phyloP scores from a whole-genome alignment of 2,329 filamentous ascomycete genomes.

The Xylaria polymorpha region DNA sequence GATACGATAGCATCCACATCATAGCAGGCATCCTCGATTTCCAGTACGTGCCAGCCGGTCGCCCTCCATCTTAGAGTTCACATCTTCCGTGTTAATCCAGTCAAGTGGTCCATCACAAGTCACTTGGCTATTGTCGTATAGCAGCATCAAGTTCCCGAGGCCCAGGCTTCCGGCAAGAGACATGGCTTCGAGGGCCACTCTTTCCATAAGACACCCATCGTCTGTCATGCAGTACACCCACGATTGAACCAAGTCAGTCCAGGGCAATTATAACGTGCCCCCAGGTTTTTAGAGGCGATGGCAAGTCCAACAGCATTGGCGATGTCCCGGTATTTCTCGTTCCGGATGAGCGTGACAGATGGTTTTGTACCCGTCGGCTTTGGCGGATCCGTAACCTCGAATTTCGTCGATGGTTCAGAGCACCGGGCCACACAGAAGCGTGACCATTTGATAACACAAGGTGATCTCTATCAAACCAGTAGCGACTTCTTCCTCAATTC shows the following conservation, averaged over 20 bases:
- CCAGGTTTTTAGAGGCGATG: slow-evolving; percentile 62
- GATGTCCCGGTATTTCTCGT: slow-evolving; percentile 56
- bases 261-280: slow-evolving; percentile 61
- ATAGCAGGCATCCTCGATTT: slow-evolving; percentile 4
- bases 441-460: slow-evolving; percentile 12
- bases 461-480: slow-evolving; percentile 15
- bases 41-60: slow-evolving; percentile 6
- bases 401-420: slow-evolving; percentile 4
- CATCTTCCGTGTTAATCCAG: slow-evolving; percentile 12
- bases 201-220: slow-evolving; percentile 63
- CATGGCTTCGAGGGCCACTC: slow-evolving; percentile 65
- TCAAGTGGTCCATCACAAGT: slow-evolving; percentile 7
- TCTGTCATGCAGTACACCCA: slow-evolving; percentile 65
- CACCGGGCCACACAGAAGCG: neutral
- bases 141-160: neutral
- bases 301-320: slow-evolving; percentile 14
- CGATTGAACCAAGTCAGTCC: slow-evolving; percentile 61
- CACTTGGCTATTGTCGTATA: slow-evolving; percentile 16
- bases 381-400: slow-evolving; percentile 3
- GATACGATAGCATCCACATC: slow-evolving; percentile 5
- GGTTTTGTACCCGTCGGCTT: slow-evolving; percentile 48
- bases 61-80: slow-evolving; percentile 10
- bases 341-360: slow-evolving; percentile 65
- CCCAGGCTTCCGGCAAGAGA: slow-evolving; percentile 54
- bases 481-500: too few relatives aligned